phyloP scores from a whole-genome alignment of 192 early-diverging fungal species.

The Backusella westeae region DNA sequence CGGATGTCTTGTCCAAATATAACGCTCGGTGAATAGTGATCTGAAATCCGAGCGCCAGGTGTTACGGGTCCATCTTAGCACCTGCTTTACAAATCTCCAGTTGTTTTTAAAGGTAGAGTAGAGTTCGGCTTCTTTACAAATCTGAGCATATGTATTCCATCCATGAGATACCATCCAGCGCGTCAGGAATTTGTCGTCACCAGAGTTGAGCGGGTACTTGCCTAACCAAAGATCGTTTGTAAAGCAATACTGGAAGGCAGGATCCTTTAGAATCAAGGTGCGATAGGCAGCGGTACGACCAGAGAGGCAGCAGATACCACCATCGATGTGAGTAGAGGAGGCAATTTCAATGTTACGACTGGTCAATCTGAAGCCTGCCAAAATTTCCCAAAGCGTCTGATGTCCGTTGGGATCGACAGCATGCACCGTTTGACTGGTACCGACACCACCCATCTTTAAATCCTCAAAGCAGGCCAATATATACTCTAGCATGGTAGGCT shows the following conservation, averaged over 20 bases:
- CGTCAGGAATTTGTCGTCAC: constrained; percentile 76
- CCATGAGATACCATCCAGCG: constrained; percentile 69
- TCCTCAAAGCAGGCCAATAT: constrained; percentile 74
- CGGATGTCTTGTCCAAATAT: constrained; percentile 64
- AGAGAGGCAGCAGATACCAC: constrained; percentile 71
- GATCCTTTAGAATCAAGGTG: constrained; percentile 66
- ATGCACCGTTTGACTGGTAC: constrained; percentile 62
- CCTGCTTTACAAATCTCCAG: constrained; percentile 70
- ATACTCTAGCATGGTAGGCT: constrained; percentile 58
- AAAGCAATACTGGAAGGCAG: constrained; percentile 68
- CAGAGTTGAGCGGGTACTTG: constrained; percentile 70
- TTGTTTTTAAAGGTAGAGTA: constrained; percentile 75
- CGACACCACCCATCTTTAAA: constrained; percentile 67
- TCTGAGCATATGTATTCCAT: constrained; percentile 70
- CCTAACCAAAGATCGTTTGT: constrained; percentile 72
- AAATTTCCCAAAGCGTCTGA: constrained; percentile 71
- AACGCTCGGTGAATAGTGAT: constrained; percentile 60
- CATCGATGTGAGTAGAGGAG: constrained; percentile 71
- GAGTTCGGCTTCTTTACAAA: constrained; percentile 65
- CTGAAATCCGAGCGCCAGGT: constrained; percentile 71
- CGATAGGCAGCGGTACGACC: constrained; percentile 72
- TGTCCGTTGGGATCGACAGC: constrained; percentile 48
- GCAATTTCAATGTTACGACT: constrained; percentile 75
- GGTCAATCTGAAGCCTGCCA: constrained; percentile 67
- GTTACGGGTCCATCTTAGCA: constrained; percentile 72